Evolutionary conservation across 306 rosid species (phyloP).

Genomic region (Psophocarpus tetragonolobus): DNA sequence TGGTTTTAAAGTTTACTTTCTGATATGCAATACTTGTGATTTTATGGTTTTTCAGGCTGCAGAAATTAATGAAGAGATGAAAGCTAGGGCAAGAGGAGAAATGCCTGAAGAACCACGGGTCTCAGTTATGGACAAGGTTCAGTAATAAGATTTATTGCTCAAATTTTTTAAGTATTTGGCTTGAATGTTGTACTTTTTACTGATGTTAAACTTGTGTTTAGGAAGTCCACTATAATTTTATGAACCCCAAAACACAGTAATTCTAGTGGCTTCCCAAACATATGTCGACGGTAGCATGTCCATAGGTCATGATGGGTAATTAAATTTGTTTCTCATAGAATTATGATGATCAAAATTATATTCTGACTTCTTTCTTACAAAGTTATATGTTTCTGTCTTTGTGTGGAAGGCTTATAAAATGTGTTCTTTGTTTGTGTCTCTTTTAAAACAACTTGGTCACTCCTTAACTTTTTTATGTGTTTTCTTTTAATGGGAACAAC

Average conservation of each 20-base stretch:
- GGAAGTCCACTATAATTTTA: neutral
- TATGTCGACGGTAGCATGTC: neutral
- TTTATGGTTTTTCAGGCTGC: conserved; percentile 50
- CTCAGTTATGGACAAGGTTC: conserved; percentile 73
- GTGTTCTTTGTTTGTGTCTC: neutral
- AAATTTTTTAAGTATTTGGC: conserved; percentile 10
- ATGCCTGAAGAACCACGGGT: conserved; percentile 52
- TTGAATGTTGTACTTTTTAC: conserved; percentile 24
- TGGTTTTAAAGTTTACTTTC: conserved; percentile 16
- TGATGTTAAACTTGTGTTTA: neutral
- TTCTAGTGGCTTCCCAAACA: conserved; percentile 22
- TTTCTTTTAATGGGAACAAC: conserved; percentile 14
- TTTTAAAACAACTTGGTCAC: conserved; percentile 1
- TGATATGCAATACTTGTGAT: conserved; percentile 33
- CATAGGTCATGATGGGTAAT: neutral
- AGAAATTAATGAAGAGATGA: conserved; percentile 82
- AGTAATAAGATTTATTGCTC: conserved; percentile 13
- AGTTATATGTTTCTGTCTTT: neutral
- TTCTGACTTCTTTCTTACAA: neutral
- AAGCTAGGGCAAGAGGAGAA: conserved; percentile 75
- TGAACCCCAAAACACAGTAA: conserved; percentile 12
- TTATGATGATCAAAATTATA: neutral
- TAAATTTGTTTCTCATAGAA: neutral
- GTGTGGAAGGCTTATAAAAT: neutral
- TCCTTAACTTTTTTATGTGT: conserved; percentile 6